phyloP scores from a whole-genome alignment of 495 filamentous ascomycete species.

The Xylaria intraflava region DNA sequence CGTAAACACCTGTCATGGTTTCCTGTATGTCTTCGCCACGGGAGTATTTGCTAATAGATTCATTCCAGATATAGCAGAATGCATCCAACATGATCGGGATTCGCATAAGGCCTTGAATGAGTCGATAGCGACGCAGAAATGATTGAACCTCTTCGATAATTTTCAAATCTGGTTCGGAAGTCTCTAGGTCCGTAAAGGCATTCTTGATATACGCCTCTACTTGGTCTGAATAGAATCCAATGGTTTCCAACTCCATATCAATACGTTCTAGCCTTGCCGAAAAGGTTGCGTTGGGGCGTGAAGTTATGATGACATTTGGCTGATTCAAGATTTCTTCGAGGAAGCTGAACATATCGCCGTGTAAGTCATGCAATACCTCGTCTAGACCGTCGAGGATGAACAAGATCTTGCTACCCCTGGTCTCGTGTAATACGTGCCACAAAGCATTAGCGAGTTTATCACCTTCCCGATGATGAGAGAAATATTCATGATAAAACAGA shows the following conservation, averaged over 20 bases:
- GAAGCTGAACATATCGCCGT: constrained; percentile 17
- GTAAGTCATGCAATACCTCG: constrained; percentile 31
- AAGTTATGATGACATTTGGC: constrained; percentile 33
- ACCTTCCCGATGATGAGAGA: too few species aligned
- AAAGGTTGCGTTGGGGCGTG: constrained; percentile 26
- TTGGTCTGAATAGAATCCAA: constrained; percentile 33
- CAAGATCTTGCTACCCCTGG: constrained; percentile 19
- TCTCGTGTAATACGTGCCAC: not conserved
- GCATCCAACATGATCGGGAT: constrained; percentile 45
- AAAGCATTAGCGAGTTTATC: not conserved
- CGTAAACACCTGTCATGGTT: constrained; percentile 41
- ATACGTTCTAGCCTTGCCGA: not conserved
- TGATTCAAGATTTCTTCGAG: constrained; percentile 30
- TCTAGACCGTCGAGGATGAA: constrained; percentile 40
- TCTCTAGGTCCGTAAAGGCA: constrained; percentile 13
- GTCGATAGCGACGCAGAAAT: constrained; percentile 28
- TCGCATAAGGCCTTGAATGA: constrained; percentile 34
- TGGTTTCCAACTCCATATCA: constrained; percentile 30
- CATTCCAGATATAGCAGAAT: constrained; percentile 37
- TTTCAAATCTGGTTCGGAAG: not conserved
- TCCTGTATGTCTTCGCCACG: constrained; percentile 3
- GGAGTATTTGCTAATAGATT: not conserved
- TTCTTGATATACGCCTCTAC: constrained; percentile 24
- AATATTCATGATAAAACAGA: too few species aligned
- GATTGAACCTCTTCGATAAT: constrained; percentile 22